These are phyloP conservation scores for Thymus quinquecostatus DNA, from an alignment of 257 asterid genomes.

Conservation along the genomic window DNA sequence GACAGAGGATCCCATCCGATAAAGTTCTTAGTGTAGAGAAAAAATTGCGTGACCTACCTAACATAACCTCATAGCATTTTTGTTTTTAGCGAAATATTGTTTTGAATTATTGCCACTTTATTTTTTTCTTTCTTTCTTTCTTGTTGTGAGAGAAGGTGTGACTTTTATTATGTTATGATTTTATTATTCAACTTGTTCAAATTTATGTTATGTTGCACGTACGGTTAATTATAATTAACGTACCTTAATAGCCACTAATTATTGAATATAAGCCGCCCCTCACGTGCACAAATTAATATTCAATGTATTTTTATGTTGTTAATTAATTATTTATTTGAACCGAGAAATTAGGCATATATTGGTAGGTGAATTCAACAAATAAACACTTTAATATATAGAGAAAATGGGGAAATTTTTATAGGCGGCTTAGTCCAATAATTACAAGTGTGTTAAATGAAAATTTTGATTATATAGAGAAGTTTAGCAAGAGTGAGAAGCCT, in stretches of 20 bases:
- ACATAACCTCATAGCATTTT: too few relatives aligned
- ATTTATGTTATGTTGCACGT: neutral
- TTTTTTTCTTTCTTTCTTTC: too few relatives aligned
- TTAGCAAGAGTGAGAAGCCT: constrained; percentile 42
- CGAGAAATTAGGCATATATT: neutral
- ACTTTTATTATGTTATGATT: neutral
- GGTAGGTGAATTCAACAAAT: neutral
- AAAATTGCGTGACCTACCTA: neutral
- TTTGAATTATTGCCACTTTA: neutral
- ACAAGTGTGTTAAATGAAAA: too few relatives aligned
- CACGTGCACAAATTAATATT: neutral
- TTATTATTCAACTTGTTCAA: neutral
- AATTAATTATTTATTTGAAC: neutral
- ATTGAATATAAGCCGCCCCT: neutral
- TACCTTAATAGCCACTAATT: neutral
- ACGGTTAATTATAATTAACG: neutral
- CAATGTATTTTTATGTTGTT: neutral
- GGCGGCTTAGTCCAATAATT: neutral
- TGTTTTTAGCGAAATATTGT: neutral
- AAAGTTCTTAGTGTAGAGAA: neutral
- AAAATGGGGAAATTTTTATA: neutral
- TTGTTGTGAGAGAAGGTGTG: neutral
- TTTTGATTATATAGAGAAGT: constrained; percentile 30
- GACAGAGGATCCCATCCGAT: too few relatives aligned
- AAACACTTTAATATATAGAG: neutral